Evolutionary conservation across 1,284 basidiomycete genomes (phyloP).

Genomic region (Bothia castanella): DNA sequence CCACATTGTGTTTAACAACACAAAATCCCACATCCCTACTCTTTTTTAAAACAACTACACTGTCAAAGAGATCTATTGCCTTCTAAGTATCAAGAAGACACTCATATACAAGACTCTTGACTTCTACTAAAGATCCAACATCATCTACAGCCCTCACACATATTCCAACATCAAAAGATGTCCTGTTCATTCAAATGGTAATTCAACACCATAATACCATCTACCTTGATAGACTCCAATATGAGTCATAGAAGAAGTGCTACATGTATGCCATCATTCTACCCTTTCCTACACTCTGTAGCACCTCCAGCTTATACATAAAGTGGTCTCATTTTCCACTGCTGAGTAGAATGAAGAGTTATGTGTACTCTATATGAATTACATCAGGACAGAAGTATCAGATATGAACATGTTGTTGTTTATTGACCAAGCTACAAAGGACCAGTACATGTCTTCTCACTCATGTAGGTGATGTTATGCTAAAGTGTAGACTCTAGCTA

Average conservation of each 20-base stretch:
- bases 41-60: not conserved
- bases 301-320: not conserved
- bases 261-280: not conserved
- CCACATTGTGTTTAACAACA: not conserved
- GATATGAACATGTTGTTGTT: not conserved
- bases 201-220: not conserved
- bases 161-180: not conserved
- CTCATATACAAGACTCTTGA: conserved; percentile 1
- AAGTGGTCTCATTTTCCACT: not conserved
- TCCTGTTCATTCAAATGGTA: not conserved
- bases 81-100: not conserved
- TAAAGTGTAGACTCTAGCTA: no score
- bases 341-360: not conserved
- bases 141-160: not conserved
- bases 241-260: not conserved
- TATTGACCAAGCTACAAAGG: not conserved
- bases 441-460: not conserved
- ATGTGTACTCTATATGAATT: not conserved
- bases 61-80: not conserved
- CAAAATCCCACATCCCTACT: not conserved
- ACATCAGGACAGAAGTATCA: not conserved
- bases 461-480: no score
- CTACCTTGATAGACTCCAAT: conserved; percentile 8
- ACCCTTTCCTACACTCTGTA: not conserved
- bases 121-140: not conserved